Evolutionary conservation across 2,329 filamentous ascomycete genomes (phyloP).

Genomic region (Ascochyta clinopodiicola): DNA sequence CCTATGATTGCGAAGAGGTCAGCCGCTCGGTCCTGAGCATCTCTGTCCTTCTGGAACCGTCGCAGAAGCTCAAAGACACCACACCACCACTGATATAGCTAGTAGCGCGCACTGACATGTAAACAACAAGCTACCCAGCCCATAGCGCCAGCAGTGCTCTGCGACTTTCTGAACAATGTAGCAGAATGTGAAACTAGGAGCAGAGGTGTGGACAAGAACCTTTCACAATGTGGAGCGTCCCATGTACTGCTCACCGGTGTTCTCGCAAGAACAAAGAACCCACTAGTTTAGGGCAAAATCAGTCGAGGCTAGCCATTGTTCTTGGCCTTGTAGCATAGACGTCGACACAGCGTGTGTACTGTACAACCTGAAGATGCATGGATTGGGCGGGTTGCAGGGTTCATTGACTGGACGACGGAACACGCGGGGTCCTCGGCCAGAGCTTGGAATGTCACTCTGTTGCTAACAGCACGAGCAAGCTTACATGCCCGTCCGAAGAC

Average conservation of each 20-base stretch:
- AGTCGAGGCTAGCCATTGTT: conserved; percentile 9
- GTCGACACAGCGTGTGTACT: not conserved
- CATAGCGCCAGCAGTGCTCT: not conserved
- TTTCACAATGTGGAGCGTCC: not conserved
- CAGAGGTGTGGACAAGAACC: not conserved
- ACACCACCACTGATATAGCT: not conserved
- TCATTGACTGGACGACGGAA: not conserved
- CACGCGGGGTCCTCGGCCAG: not conserved
- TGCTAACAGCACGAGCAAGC: not conserved
- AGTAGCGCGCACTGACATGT: conserved; percentile 2
- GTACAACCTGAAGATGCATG: conserved; percentile 5
- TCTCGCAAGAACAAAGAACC: conserved; percentile 1
- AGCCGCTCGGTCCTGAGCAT: not conserved
- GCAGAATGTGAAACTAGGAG: conserved; percentile 1
- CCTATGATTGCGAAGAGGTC: not conserved
- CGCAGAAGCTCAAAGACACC: conserved; percentile 3
- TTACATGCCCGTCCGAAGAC: not conserved
- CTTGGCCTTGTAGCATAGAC: not conserved
- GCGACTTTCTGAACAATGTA: not conserved
- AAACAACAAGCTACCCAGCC: not conserved
- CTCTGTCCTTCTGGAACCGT: not conserved
- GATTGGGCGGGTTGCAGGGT: not conserved
- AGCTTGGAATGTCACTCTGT: not conserved
- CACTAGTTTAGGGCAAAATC: not conserved
- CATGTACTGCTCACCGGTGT: conserved; percentile 9